Conservation (phyloP, 306 rosid genomes). For the Rubus idaeus region DNA sequence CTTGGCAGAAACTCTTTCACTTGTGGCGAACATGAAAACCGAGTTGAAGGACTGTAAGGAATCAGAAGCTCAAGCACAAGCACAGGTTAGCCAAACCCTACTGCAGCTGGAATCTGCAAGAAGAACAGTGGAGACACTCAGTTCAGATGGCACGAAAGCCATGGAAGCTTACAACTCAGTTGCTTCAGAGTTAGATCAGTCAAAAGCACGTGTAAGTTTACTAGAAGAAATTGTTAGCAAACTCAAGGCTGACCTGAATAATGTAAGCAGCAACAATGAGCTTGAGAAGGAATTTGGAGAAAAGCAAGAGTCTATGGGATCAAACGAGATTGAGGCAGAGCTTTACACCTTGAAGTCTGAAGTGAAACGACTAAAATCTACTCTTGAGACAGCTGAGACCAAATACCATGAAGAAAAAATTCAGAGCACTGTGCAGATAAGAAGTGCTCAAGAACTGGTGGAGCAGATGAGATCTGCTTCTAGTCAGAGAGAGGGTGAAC, state of each 20-base stretch:
- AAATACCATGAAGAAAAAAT: conserved; percentile 73
- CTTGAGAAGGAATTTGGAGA: conserved; percentile 30
- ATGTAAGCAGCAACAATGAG: conserved; percentile 15
- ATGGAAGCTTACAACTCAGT: conserved; percentile 50
- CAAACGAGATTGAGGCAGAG: conserved; percentile 41
- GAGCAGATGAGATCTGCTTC: conserved; percentile 65
- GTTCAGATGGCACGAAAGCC: conserved; percentile 51
- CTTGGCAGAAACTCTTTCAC: conserved; percentile 61
- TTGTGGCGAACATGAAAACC: conserved; percentile 58
- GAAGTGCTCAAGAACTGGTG: conserved; percentile 57
- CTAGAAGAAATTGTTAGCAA: conserved; percentile 57
- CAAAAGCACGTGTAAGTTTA: conserved; percentile 49
- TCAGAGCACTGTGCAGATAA: conserved; percentile 59
- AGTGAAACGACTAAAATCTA: conserved; percentile 46
- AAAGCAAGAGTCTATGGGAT: conserved; percentile 24
- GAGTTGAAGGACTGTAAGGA: conserved; percentile 53
- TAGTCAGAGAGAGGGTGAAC: conserved; percentile 45
- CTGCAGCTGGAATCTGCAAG: conserved; percentile 72
- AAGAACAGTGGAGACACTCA: conserved; percentile 51
- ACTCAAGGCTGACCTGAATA: conserved; percentile 32
- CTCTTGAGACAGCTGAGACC: conserved; percentile 66
- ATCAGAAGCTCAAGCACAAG: conserved; percentile 67
- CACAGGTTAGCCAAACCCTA: conserved; percentile 52
- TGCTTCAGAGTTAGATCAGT: conserved; percentile 58
- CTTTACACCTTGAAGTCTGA: conserved; percentile 53